Evolutionary conservation across 495 filamentous ascomycete species (phyloP).

Genomic region (Aspergillus bertholletiae): DNA sequence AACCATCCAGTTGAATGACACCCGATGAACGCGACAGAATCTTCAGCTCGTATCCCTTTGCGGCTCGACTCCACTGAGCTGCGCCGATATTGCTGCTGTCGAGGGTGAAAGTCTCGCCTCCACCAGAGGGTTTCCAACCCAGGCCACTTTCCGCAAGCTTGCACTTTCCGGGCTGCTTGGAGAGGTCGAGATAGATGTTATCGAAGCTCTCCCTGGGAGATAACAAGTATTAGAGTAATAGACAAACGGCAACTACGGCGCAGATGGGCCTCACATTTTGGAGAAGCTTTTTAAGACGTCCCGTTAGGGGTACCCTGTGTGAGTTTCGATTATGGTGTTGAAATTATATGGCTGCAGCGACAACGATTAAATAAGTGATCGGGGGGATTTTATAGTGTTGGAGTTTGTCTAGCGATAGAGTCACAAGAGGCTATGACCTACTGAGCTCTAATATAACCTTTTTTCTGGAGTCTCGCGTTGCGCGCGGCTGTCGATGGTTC

Average conservation of each 20-base stretch:
- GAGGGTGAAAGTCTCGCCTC: constrained; percentile 88
- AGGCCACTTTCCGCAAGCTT: constrained; percentile 88
- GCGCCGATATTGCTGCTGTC: constrained; percentile 74
- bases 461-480: constrained; percentile 31
- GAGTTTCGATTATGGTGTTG: background rate
- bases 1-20: constrained; percentile 92
- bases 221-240: constrained; percentile 22
- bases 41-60: constrained; percentile 90
- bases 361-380: background rate
- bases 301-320: background rate
- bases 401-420: background rate
- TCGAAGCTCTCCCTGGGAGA: constrained; percentile 89
- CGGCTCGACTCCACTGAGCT: constrained; percentile 94
- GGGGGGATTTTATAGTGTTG: background rate
- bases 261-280: background rate
- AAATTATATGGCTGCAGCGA: background rate
- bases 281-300: background rate
- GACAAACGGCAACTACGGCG: constrained; percentile 1
- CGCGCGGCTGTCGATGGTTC: constrained; percentile 6
- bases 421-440: background rate
- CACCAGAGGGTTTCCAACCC: constrained; percentile 86
- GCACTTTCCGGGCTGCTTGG: constrained; percentile 84
- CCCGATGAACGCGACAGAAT: constrained; percentile 77
- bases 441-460: constrained; percentile 1
- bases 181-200: constrained; percentile 91